A percentile compares a stretch with the other conserved stretches of the same genome.
phyloP scores from a whole-genome alignment of 371 early-diverging fungal species.

The Syncephalis plumigaleata region DNA sequence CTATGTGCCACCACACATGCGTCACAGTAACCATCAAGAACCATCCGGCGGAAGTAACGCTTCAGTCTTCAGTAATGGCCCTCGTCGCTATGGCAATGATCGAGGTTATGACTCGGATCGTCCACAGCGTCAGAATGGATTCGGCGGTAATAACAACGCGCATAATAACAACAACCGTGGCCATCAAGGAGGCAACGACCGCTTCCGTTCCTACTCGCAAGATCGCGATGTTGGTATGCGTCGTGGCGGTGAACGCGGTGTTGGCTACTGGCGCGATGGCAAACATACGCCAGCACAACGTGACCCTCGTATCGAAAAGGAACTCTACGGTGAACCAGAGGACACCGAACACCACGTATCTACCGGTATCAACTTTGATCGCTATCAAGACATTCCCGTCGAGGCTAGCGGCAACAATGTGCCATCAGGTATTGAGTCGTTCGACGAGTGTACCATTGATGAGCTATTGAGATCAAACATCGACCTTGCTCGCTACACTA shows the following conservation, averaged over 20 bases:
- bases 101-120: no score
- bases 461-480: slow-evolving; percentile 80
- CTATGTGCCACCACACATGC: slow-evolving; percentile 10
- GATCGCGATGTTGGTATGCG: no score
- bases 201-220: no score
- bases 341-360: slow-evolving; percentile 37
- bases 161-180: no score
- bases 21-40: neutral
- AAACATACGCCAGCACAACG: slow-evolving; percentile 49
- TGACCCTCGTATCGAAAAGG: slow-evolving; percentile 57
- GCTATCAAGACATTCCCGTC: slow-evolving; percentile 93
- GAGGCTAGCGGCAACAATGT: slow-evolving; percentile 73
- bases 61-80: no score
- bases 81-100: no score
- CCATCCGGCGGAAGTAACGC: no score
- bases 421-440: slow-evolving; percentile 19
- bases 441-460: slow-evolving; percentile 62
- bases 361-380: slow-evolving; percentile 93
- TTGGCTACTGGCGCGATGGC: slow-evolving; percentile 43
- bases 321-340: slow-evolving; percentile 56
- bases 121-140: no score
- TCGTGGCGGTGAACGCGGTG: slow-evolving; percentile 27
- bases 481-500: slow-evolving; percentile 71
- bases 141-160: no score
- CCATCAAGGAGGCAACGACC: no score